phyloP scores from a whole-genome alignment of 2,329 filamentous ascomycete genomes.

The Xylaria sp. region DNA sequence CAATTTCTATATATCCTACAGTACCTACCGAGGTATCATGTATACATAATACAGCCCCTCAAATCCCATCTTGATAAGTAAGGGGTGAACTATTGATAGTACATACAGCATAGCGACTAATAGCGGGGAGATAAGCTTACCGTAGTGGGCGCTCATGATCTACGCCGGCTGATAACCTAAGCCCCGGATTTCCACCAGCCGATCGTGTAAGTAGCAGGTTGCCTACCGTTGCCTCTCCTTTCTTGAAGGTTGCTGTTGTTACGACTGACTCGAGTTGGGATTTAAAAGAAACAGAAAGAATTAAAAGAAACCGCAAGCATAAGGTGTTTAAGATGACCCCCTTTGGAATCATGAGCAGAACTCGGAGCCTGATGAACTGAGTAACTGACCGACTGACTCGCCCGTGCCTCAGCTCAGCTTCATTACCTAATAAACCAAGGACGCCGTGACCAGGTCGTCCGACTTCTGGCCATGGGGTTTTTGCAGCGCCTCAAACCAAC shows the following conservation, averaged over 20 bases:
- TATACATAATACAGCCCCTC: background rate
- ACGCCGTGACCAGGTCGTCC: background rate
- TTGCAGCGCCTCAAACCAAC: constrained; percentile 11
- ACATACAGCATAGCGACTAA: background rate
- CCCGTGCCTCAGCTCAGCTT: constrained; percentile 19
- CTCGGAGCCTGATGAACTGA: background rate
- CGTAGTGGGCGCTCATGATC: background rate
- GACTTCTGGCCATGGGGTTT: constrained; percentile 17
- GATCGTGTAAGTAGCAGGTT: background rate
- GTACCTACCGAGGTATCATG: background rate
- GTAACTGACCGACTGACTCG: constrained; percentile 1
- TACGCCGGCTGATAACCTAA: background rate
- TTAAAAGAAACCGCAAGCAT: background rate
- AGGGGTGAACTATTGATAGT: constrained; percentile 14
- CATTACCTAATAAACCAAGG: constrained; percentile 5
- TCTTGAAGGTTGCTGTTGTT: background rate
- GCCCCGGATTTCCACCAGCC: background rate
- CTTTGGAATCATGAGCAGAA: background rate
- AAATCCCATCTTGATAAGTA: background rate
- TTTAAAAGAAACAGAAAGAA: background rate
- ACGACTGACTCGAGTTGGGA: background rate
- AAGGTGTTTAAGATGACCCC: background rate
- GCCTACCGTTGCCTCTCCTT: background rate
- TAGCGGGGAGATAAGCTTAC: constrained; percentile 9
- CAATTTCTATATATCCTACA: background rate